Base-by-base conservation (phyloP, 2,329 filamentous ascomycete genomes). In the Pezicula carpinea region DNA sequence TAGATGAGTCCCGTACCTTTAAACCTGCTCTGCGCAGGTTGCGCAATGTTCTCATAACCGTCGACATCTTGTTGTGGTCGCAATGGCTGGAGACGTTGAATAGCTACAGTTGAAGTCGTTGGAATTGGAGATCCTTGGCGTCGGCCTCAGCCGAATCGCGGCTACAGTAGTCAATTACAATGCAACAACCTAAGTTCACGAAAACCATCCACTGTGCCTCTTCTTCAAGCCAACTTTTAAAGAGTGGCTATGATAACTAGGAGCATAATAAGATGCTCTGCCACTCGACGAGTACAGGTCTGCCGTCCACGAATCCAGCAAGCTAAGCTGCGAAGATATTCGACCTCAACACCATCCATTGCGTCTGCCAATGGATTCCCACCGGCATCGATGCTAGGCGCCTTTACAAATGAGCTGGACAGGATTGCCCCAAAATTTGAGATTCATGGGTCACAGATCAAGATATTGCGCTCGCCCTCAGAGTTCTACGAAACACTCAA, bases 401-500 rank as follows among this genome's bases (percentile, higher is more conserved):
- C 73, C 13, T 75, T 87, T 46, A 83, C 80, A 11, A 72, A 74
- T 36, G 91, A 99, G 66, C 72, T 99, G 51, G 93, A 99, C 66
- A 85, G 79, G 58, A 81, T 97, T 54, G 87, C 91, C 3, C 93
- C 93, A n/a, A 85, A 87, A 38, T 96, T 99, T 58, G 87, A 91
- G 63, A 75, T 99, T 21, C 73, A 83, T 21, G 88, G 89, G 2
- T 87, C 88, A 5, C 82, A 92, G 49, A 86, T 99, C 42, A 75
- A 78, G 10, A 85, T 99, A 17, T 68, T 99, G 11, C 78, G 83
- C 57, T 85, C 86, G 2, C 93, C 93, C 0, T 69, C 79, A n/a
- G 87, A 92, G 44, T 99, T 99, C 64, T 99, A 96, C 67, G 82
- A 87, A 57, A 89, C 85, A 6, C 72, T 99, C 49, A 96, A 96